Conservation (phyloP, 1,284 basidiomycete genomes). For the Tylopilus orsonianus region DNA sequence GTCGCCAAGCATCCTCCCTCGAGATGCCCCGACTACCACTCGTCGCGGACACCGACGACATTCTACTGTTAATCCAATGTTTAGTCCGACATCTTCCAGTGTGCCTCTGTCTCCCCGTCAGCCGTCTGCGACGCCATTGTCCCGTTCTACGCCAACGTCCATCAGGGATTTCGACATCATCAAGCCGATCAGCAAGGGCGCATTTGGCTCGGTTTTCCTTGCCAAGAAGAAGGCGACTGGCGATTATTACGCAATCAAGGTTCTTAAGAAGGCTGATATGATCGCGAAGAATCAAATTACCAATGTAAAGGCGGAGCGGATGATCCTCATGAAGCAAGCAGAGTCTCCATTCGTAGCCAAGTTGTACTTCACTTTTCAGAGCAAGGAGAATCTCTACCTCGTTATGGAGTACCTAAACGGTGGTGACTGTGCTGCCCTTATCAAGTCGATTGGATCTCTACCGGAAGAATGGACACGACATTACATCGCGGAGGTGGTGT, state of each 20-base stretch:
- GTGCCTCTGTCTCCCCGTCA: constrained; percentile 88
- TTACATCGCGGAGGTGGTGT: constrained; percentile 93
- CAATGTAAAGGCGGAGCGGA: constrained; percentile 98
- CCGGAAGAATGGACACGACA: constrained; percentile 97
- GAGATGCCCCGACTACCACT: constrained; percentile 48
- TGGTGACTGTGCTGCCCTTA: constrained; percentile 94
- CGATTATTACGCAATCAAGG: constrained; percentile 99
- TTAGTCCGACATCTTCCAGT: constrained; percentile 53
- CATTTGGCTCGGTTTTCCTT: constrained; percentile 97
- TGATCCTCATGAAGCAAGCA: constrained; percentile 99
- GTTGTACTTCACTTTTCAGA: constrained; percentile 99
- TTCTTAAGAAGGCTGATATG: constrained; percentile 99
- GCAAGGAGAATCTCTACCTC: constrained; percentile 96
- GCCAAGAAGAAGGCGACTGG: constrained; percentile 98
- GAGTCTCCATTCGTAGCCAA: constrained; percentile 99
- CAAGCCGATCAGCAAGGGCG: constrained; percentile 99
- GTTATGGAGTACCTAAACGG: constrained; percentile 99
- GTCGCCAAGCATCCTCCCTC: constrained; percentile 65
- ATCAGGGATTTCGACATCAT: constrained; percentile 99
- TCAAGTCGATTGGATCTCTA: constrained; percentile 92
- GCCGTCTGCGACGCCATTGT: constrained; percentile 72
- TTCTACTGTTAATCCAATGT: constrained; percentile 68
- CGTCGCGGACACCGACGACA: constrained; percentile 66
- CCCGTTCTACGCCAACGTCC: constrained; percentile 83
- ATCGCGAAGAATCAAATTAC: constrained; percentile 99